Evolutionary conservation across 1,284 basidiomycete genomes (phyloP).

Genomic region (Rhodotorula sp.): DNA sequence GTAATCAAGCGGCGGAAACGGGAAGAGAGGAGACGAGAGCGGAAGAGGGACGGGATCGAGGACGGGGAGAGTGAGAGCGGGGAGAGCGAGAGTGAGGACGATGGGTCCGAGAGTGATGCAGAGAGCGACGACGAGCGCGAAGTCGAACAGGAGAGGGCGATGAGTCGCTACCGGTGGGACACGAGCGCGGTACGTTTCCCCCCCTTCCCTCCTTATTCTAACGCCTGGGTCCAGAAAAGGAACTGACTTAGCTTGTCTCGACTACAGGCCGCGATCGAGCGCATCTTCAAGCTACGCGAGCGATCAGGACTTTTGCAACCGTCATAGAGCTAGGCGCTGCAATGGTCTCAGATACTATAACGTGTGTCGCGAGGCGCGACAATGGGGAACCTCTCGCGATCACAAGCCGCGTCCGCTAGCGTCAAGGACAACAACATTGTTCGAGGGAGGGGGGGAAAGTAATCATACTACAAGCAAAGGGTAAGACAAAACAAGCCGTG

Average conservation of each 20-base stretch:
- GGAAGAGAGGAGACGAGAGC: not conserved
- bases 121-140: conserved; percentile 37
- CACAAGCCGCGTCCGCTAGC: too few relatives aligned
- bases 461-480: not conserved
- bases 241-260: too few relatives aligned
- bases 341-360: not conserved
- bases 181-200: conserved; percentile 6
- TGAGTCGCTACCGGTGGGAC: conserved; percentile 29
- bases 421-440: not conserved
- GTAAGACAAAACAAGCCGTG: conserved; percentile 1
- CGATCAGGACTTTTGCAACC: not conserved
- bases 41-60: not conserved
- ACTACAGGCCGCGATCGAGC: conserved; percentile 7
- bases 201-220: too few relatives aligned
- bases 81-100: conserved; percentile 2
- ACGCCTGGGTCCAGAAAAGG: too few relatives aligned
- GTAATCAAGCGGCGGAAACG: conserved; percentile 6
- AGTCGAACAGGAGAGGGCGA: conserved; percentile 13
- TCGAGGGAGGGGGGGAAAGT: not conserved
- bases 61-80: conserved; percentile 10
- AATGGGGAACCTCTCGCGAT: not conserved
- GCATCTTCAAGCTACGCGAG: conserved; percentile 13
- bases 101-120: not conserved
- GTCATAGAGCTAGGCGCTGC: not conserved
- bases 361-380: too few relatives aligned